A percentile compares a stretch with the other conserved stretches of the same genome.
Conservation (phyloP, 73 alveolate species). For the Breviolum minutum region DNA sequence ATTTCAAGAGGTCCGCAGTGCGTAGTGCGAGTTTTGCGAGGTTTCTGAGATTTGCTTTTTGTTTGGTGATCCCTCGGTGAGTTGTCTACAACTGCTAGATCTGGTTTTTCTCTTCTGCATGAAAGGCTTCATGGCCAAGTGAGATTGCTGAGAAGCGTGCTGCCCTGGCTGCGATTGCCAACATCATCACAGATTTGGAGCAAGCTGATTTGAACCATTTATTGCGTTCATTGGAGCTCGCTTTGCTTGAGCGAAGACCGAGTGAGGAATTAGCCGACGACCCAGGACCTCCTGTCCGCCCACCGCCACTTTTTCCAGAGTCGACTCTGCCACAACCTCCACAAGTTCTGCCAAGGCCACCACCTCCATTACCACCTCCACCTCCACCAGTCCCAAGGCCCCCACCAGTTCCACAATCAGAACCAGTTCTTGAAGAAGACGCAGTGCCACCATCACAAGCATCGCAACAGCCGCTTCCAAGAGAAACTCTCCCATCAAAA, state of each 20-base stretch:
- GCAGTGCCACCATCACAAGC: not conserved
- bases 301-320: not conserved
- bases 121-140: slow-evolving; percentile 41
- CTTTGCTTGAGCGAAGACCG: slow-evolving; percentile 23
- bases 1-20: slow-evolving; percentile 5
- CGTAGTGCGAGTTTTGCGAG: no score
- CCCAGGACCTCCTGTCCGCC: slow-evolving; percentile 4
- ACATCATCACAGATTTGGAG: slow-evolving; percentile 21
- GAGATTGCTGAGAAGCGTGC: not conserved
- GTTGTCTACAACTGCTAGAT: no score
- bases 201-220: slow-evolving; percentile 15
- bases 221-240: slow-evolving; percentile 22
- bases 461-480: not conserved
- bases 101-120: no score
- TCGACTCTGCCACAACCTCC: slow-evolving; percentile 27
- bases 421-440: not conserved
- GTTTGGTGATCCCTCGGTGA: no score
- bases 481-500: not conserved
- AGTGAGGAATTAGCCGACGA: not conserved
- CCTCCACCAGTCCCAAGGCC: slow-evolving; percentile 15
- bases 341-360: not conserved
- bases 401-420: not conserved
- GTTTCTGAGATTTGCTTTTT: no score
- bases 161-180: slow-evolving; percentile 52
- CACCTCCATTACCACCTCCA: slow-evolving; percentile 17